Percentiles rank a stretch among this genome's conserved stretches.
Evolutionary conservation across 2,329 filamentous ascomycete genomes (phyloP).

Genomic region (Xylariales sp.): DNA sequence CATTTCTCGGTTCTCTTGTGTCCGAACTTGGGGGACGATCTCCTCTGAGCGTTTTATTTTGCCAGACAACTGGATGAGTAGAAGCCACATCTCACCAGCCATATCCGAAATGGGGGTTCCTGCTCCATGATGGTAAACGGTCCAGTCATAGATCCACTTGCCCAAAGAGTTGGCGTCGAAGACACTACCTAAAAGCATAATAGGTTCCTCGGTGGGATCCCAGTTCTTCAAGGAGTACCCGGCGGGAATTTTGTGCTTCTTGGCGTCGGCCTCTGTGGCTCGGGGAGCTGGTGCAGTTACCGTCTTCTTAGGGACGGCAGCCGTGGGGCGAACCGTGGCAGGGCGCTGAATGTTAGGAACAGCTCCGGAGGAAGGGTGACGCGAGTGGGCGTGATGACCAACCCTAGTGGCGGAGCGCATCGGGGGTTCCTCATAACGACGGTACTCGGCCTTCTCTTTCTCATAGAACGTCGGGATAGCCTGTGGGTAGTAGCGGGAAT

Average conservation of each 20-base stretch:
- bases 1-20: constrained; percentile 78
- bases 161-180: constrained; percentile 98
- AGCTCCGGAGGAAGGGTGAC: constrained; percentile 60
- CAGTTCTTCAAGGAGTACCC: constrained; percentile 98
- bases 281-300: constrained; percentile 50
- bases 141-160: constrained; percentile 99
- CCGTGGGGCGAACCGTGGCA: constrained; percentile 62
- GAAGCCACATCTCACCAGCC: constrained; percentile 93
- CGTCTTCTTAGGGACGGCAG: constrained; percentile 55
- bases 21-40: constrained; percentile 76
- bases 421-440: constrained; percentile 54
- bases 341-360: constrained; percentile 60
- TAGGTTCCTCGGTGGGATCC: constrained; percentile 94
- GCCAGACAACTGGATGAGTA: constrained; percentile 91
- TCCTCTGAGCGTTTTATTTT: constrained; percentile 94
- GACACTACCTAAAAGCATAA: constrained; percentile 92
- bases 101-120: constrained; percentile 87
- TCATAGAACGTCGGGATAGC: constrained; percentile 52
- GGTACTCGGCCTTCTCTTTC: constrained; percentile 56
- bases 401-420: constrained; percentile 56
- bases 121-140: constrained; percentile 87
- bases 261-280: constrained; percentile 70
- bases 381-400: constrained; percentile 53
- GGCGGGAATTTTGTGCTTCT: constrained; percentile 78
- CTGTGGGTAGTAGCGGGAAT: constrained; percentile 69